Base-by-base conservation (phyloP, 1,284 basidiomycete genomes). In the Tranzscheliella williamsii region DNA sequence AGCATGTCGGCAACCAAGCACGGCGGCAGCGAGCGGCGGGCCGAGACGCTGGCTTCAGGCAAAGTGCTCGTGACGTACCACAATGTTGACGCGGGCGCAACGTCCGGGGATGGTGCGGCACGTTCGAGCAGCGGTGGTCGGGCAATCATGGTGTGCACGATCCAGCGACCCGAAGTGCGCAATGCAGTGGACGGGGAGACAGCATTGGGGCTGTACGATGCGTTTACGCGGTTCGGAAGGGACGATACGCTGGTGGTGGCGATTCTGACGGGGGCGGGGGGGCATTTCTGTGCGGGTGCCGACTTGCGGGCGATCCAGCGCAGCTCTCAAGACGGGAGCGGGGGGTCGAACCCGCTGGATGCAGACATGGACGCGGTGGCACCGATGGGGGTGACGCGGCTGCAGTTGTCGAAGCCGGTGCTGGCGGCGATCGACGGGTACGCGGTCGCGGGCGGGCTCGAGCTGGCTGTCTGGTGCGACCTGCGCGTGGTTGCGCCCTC, bases 341-440 rank as follows among this genome's bases (percentile, higher is more conserved):
- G 35, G 8, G 35, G 12, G 35, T 30, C 40, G 24, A 55, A 62
- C 13, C 18, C 48, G n/a, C 26, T 63, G 6, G 60, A 63, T 21
- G 4, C 53, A 7, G 37, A 63, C 23, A 57, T 63, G 49, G 60
- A 57, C 27, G 60, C 60, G 0, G 18, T 48, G 1, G 60, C 46
- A 0, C 60, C 60, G 7, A 63, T 63, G 60, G 60, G 60, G 4
- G 42, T 57, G 12, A 63, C 53, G 2, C 44, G 60, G 2, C 31
- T 63, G 12, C 44, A 26, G 22, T 52, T 63, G 53, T 57, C 53
- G 49, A 63, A 63, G 20, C 60, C 60, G 5, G 60, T 63, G 8
- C 52, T 63, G 5, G 60, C 60, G 0, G 60, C 60, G 0, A 41
- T 63, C 9, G 42, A 48, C 11, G 60, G 60, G 5, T 63, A 52